Evolutionary conservation across 192 early-diverging fungal genomes (phyloP).

Genomic region (Podila epicladia): DNA sequence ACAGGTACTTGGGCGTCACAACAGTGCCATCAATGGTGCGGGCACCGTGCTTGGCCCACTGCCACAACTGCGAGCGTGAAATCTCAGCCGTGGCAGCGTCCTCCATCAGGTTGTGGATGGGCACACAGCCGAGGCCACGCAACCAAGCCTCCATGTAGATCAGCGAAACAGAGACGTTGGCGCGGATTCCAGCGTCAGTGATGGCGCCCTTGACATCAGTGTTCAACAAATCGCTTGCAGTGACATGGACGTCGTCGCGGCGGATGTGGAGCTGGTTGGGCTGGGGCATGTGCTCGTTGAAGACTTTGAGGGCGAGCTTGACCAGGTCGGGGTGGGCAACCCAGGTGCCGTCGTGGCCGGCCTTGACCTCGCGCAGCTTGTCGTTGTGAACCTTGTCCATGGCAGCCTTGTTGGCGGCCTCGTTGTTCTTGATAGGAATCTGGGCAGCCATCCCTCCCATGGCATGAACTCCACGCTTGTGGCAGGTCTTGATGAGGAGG

Average conservation of each 20-base stretch:
- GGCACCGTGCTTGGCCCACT: constrained; percentile 92
- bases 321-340: constrained; percentile 98
- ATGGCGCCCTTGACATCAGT: constrained; percentile 74
- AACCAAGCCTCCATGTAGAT: constrained; percentile 98
- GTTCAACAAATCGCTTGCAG: constrained; percentile 85
- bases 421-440: constrained; percentile 97
- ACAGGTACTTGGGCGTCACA: constrained; percentile 82
- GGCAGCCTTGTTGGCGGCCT: constrained; percentile 88
- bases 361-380: constrained; percentile 95
- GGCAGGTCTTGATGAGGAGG: constrained; percentile 97
- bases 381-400: constrained; percentile 95
- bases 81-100: constrained; percentile 99
- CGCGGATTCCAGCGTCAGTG: constrained; percentile 91
- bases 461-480: constrained; percentile 97
- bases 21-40: constrained; percentile 83
- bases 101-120: constrained; percentile 99
- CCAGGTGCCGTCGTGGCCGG: constrained; percentile 96
- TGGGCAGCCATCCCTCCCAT: constrained; percentile 99
- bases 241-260: constrained; percentile 91
- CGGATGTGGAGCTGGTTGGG: constrained; percentile 95
- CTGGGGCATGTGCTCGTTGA: constrained; percentile 94
- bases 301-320: constrained; percentile 87
- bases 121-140: constrained; percentile 93
- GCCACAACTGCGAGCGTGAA: constrained; percentile 95
- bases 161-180: constrained; percentile 92